Base-by-base conservation (phyloP, 1,284 basidiomycete species). In the Tilletia indica region DNA sequence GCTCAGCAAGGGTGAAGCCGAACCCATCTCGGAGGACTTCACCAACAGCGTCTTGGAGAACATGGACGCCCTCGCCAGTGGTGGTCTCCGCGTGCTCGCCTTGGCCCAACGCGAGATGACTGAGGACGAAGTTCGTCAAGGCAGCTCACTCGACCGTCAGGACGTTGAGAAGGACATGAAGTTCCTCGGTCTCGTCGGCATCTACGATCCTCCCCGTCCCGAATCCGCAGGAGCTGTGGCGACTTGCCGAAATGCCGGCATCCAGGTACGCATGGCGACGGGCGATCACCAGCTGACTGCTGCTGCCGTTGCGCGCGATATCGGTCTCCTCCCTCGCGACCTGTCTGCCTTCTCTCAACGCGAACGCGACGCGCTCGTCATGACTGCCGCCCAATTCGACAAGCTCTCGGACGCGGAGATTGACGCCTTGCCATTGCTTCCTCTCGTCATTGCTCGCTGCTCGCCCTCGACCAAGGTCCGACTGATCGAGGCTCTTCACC, bases 121-220 rank as follows among this genome's bases (percentile, higher is more conserved):
- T 83, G 38, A 86, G 77, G 47, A 85, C 75, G 71, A 84, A 79
- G 74, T 82, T 34, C 73, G 76, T 45, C 72, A 86, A 9, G 68
- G 68, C 72, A 79, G 79, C 66, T 72, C 67, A 2, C 80, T 85
- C 71, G 72, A 79, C 16, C 86, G 89, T 38, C 87, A 87, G 63
- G 86, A 88, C 2, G 87, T 90, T 14, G 91, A 91, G 83, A 81
- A 85, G 25, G 87, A 86, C 36, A 88, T 90, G 79, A 85, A 85
- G 5, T 89, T 92, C 85, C 85, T 89, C 8, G 90, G 89, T 9
- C 86, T 91, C 1, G 89, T 87, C 12, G 90, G 90, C 69, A 89
- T 91, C 71, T 82, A 83, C 77, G 90, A 91, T 79, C 90, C 90
- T 16, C 91, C 90, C n/a, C 87, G 90, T 49, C 88, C 88, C 12